Base-by-base conservation (phyloP, 805 yeast species). In the Starmerella khaoyaiensis region DNA sequence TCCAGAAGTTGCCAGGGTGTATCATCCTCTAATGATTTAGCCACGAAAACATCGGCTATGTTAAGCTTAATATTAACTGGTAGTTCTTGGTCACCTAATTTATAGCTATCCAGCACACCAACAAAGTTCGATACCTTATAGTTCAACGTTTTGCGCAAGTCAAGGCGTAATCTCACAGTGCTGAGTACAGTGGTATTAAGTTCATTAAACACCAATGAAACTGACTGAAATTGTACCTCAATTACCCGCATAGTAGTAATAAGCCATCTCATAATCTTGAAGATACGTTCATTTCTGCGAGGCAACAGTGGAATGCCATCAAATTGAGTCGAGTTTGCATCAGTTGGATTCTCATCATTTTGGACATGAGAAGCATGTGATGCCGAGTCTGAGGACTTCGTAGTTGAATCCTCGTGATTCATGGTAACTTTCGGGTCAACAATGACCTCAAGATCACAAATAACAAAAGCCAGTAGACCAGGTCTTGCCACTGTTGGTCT, bases 401-500 rank as follows among this genome's bases (percentile, higher is more conserved):
- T n/a, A n/a, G 14, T 24, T 18, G 5, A 17, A 29, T 20, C 37
- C 24, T 40, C 44, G 21, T 21, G 31, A 21, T 29, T 42, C 37
- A 26, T 40, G 23, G 40, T 29, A 30, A 28, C 36, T 21, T 35
- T 34, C 5, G 49, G 35, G 22, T 60, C 62, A 24, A 56, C 36
- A 10, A 47, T 41, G 15, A 62, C 31, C 23, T 59, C 61, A 14
- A 57, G 42, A 19, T 55, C 56, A 16, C 52, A 40, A 28, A 61
- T 45, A 16, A 53, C 36, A 23, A 62, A 39, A 23, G 58, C 52
- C 30, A 61, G 31, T 56, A 62, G 58, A 2, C 64, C 64, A 4
- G 67, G 67, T 10, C 59, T 41, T 5, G 65, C 60, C 21, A 61
- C 58, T 4, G 62, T 57, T 4, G 67, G 65, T 4, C 65, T 49